These are phyloP conservation scores for Pilatotrama ljubarskyi DNA, from an alignment of 768 basidiomycete genomes.

Conservation along the genomic window DNA sequence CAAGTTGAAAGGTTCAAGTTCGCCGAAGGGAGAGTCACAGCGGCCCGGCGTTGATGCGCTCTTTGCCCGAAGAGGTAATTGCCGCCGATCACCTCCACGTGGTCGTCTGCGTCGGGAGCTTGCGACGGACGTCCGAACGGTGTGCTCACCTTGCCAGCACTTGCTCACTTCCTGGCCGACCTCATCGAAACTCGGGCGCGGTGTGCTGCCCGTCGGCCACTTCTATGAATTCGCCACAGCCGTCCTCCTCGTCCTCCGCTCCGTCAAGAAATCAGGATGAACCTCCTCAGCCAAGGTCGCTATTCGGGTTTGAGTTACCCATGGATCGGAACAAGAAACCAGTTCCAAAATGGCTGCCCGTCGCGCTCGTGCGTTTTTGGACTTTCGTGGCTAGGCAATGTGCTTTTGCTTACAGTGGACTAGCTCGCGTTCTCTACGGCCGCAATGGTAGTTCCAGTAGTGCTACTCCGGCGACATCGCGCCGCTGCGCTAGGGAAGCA, in stretches of 20 bases:
- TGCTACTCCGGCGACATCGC: slow-evolving; percentile 32
- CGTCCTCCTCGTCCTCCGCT: not conserved
- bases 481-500: slow-evolving; percentile 11
- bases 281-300: not conserved
- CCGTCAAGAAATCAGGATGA: not conserved
- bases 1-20: too few species aligned
- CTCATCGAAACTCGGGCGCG: too few species aligned
- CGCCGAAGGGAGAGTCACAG: too few species aligned
- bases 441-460: slow-evolving; percentile 32
- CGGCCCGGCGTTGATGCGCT: too few species aligned
- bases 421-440: slow-evolving; percentile 35
- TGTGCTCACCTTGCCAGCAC: not conserved
- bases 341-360: slow-evolving; percentile 33
- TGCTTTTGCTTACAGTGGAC: not conserved
- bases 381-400: not conserved
- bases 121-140: not conserved
- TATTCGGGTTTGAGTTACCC: not conserved
- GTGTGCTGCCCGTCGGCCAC: not conserved
- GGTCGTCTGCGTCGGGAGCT: not conserved
- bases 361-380: slow-evolving; percentile 30
- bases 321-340: slow-evolving; percentile 14
- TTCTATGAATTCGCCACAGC: not conserved
- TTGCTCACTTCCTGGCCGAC: not conserved
- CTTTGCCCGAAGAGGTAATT: too few species aligned
- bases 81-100: slow-evolving; percentile 1